Evolutionary conservation across 2,329 filamentous ascomycete genomes (phyloP).

Genomic region (Trichoderma simmonsii): DNA sequence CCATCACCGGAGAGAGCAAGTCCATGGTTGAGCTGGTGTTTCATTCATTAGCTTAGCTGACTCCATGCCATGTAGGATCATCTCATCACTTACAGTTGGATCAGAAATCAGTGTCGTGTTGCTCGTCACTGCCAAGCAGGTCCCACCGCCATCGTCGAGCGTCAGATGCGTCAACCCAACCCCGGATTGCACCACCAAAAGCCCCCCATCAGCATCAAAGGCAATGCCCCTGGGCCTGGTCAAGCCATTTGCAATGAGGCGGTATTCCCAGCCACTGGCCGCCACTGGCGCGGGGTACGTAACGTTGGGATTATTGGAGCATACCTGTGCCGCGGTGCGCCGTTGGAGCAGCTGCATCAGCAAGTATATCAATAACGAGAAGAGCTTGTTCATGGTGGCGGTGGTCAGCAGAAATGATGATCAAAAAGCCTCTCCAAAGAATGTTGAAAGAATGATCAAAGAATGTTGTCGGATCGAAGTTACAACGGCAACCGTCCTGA

Average conservation of each 20-base stretch:
- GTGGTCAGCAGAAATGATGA: background rate
- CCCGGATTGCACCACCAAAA: conserved; percentile 45
- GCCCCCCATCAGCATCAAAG: conserved; percentile 44
- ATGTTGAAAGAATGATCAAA: background rate
- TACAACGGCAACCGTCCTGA: background rate
- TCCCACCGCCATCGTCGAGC: conserved; percentile 41
- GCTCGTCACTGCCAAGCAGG: conserved; percentile 39
- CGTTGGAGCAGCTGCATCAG: background rate
- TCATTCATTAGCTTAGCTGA: background rate
- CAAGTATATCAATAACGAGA: background rate
- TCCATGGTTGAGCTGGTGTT: conserved; percentile 53
- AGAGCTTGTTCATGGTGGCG: background rate
- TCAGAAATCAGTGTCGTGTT: conserved; percentile 38
- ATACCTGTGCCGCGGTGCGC: conserved; percentile 23
- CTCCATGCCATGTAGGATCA: background rate
- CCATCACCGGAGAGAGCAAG: conserved; percentile 53
- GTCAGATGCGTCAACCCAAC: conserved; percentile 41
- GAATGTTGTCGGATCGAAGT: background rate
- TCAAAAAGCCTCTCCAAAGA: background rate
- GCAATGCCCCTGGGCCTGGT: conserved; percentile 43
- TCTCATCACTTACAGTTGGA: conserved; percentile 30
- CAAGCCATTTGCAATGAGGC: conserved; percentile 42
- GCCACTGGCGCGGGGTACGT: conserved; percentile 37
- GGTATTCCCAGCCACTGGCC: conserved; percentile 43
- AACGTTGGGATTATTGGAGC: conserved; percentile 36